A percentile compares a stretch with the other conserved stretches of the same genome.
Conservation (phyloP, 441 rosid genomes). For the Oxalis stricta region DNA sequence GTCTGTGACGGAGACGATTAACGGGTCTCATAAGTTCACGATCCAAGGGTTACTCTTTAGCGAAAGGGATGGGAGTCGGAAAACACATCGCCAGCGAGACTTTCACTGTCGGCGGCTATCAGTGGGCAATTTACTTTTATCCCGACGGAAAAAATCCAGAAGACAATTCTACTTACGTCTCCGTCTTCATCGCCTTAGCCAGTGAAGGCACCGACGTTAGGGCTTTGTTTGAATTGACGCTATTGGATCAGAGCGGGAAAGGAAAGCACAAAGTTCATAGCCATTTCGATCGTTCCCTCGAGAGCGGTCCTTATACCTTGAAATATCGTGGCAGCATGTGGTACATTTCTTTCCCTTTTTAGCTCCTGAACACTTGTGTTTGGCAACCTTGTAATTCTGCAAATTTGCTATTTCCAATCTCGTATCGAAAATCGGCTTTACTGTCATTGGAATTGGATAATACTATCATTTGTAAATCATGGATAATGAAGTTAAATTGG, state of each 20-base stretch:
- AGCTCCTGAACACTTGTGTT: background rate
- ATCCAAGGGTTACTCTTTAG: slow-evolving; percentile 77
- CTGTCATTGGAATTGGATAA: too few relatives aligned
- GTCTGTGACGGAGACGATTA: slow-evolving; percentile 67
- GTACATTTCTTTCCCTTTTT: slow-evolving; percentile 18
- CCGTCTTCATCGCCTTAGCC: slow-evolving; percentile 82
- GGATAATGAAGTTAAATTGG: too few relatives aligned
- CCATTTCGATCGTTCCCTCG: slow-evolving; percentile 83
- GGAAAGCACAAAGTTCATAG: slow-evolving; percentile 82
- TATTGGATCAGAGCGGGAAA: slow-evolving; percentile 75
- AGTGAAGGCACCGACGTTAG: slow-evolving; percentile 92
- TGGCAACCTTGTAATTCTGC: too few relatives aligned
- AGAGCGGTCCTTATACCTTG: slow-evolving; percentile 85
- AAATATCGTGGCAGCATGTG: slow-evolving; percentile 96
- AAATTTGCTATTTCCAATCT: too few relatives aligned
- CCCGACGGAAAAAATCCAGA: slow-evolving; percentile 87
- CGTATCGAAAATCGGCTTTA: too few relatives aligned
- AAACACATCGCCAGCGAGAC: slow-evolving; percentile 89
- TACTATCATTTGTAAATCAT: too few relatives aligned
- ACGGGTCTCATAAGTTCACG: slow-evolving; percentile 79
- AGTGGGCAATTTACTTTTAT: slow-evolving; percentile 89
- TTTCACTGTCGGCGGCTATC: slow-evolving; percentile 68
- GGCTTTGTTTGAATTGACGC: slow-evolving; percentile 70
- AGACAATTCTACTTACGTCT: slow-evolving; percentile 67
- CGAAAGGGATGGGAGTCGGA: slow-evolving; percentile 82